These are phyloP conservation scores for Mallotus japonicus DNA, from an alignment of 441 rosid genomes.

Conservation along the genomic window DNA sequence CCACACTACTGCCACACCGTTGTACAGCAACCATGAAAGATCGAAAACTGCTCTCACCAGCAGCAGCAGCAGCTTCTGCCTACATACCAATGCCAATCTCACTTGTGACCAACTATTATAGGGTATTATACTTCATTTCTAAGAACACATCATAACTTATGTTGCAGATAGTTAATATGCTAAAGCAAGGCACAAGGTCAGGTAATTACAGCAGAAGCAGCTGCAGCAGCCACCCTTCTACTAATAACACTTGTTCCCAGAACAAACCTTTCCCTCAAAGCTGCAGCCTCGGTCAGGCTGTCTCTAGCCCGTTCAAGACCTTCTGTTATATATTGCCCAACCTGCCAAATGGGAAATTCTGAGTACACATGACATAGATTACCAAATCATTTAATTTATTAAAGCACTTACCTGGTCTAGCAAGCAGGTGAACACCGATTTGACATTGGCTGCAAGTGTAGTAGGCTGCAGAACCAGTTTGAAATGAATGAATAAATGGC, in stretches of 20 bases:
- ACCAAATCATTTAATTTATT: slow-evolving; percentile 16
- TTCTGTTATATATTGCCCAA: slow-evolving; percentile 82
- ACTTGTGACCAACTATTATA: slow-evolving; percentile 21
- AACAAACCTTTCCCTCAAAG: slow-evolving; percentile 93
- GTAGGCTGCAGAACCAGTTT: slow-evolving; percentile 59
- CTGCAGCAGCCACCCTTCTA: slow-evolving; percentile 99
- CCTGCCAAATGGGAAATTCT: slow-evolving; percentile 44
- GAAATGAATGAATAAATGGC: slow-evolving; percentile 28
- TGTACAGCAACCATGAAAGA: slow-evolving; percentile 99
- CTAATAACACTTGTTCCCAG: slow-evolving; percentile 80
- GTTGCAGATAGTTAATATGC: slow-evolving; percentile 8
- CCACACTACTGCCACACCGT: slow-evolving; percentile 98
- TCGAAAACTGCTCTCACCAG: slow-evolving; percentile 99
- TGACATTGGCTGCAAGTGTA: slow-evolving; percentile 79
- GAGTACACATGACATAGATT: slow-evolving; percentile 14
- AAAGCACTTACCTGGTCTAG: slow-evolving; percentile 79
- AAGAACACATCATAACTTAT: background rate
- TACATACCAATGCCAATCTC: slow-evolving; percentile 39
- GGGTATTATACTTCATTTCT: slow-evolving; percentile 8
- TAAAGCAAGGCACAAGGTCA: slow-evolving; percentile 28
- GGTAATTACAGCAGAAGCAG: slow-evolving; percentile 93
- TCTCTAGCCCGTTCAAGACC: slow-evolving; percentile 98
- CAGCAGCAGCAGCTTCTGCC: slow-evolving; percentile 99
- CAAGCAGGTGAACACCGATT: slow-evolving; percentile 86
- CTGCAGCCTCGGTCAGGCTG: slow-evolving; percentile 90